Percentiles rank a stretch among this genome's conserved stretches.
phyloP scores from a whole-genome alignment of 768 basidiomycete species.

The Rhizopogon vulgaris region DNA sequence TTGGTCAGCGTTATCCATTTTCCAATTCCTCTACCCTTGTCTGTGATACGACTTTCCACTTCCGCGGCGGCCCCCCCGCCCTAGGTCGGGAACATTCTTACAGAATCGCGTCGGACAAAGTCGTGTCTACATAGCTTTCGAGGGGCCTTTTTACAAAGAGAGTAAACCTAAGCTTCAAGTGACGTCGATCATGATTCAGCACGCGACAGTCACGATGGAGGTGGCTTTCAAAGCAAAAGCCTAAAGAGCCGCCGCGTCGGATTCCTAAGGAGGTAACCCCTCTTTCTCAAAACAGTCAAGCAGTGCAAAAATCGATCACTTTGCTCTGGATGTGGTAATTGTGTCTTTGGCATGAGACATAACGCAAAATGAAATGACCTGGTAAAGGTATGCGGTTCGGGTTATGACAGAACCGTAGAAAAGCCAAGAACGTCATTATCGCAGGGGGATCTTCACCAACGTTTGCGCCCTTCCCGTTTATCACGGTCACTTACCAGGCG shows the following conservation, averaged over 20 bases:
- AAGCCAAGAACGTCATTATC: conserved; percentile 23
- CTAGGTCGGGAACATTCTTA: not conserved
- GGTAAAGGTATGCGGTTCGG: conserved; percentile 18
- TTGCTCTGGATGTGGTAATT: not conserved
- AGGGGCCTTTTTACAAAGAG: not conserved
- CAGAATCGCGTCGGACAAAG: not conserved
- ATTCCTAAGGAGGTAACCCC: not conserved
- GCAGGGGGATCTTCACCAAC: conserved; percentile 14
- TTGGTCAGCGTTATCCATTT: not conserved
- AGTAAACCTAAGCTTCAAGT: too few relatives aligned
- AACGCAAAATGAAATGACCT: conserved; percentile 26
- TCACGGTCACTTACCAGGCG: conserved; percentile 27
- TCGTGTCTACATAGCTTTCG: too few relatives aligned
- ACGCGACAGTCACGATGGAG: too few relatives aligned
- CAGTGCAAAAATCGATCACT: conserved; percentile 1
- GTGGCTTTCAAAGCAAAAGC: too few relatives aligned
- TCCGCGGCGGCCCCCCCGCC: not conserved
- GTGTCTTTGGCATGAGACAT: not conserved
- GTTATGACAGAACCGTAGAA: conserved; percentile 21
- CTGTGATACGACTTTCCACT: not conserved
- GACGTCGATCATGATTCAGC: not conserved
- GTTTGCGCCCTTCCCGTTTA: conserved; percentile 24
- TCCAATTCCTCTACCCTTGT: not conserved
- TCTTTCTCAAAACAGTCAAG: not conserved
- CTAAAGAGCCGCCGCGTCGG: not conserved